Conservation (phyloP, 1,284 basidiomycete genomes). For the Limonomyces culmigenus region DNA sequence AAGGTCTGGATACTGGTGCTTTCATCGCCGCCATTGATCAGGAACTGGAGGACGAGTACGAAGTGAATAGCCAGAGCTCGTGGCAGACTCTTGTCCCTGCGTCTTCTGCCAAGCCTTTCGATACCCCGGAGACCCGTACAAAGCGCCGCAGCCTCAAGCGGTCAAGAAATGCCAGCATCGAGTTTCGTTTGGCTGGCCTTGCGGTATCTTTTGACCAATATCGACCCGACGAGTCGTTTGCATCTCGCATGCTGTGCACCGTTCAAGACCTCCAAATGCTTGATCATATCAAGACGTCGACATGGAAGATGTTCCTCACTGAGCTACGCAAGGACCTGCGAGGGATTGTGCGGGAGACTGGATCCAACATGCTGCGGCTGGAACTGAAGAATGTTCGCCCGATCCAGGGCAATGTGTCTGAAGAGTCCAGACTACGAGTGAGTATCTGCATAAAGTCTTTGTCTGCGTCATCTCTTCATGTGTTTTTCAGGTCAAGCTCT, state of each 20-base stretch:
- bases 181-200: slow-evolving; percentile 61
- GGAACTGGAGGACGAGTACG: slow-evolving; percentile 50
- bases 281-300: slow-evolving; percentile 96
- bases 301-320: slow-evolving; percentile 95
- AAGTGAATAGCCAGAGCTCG: slow-evolving; percentile 53
- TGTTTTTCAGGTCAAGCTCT: slow-evolving; percentile 57
- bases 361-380: slow-evolving; percentile 84
- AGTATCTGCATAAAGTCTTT: slow-evolving; percentile 11
- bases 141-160: slow-evolving; percentile 47
- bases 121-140: slow-evolving; percentile 20
- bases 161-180: slow-evolving; percentile 68
- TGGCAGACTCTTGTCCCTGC: slow-evolving; percentile 60
- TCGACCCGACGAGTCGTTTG: slow-evolving; percentile 32
- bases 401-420: slow-evolving; percentile 40
- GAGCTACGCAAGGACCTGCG: slow-evolving; percentile 65
- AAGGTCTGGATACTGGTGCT: slow-evolving; percentile 56
- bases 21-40: slow-evolving; percentile 85
- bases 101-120: slow-evolving; percentile 17
- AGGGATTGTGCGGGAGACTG: slow-evolving; percentile 78
- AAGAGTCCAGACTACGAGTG: slow-evolving; percentile 75
- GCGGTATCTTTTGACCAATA: slow-evolving; percentile 55
- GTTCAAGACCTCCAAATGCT: slow-evolving; percentile 73
- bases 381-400: slow-evolving; percentile 66
- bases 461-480: neutral
- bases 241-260: slow-evolving; percentile 50